Base-by-base conservation (phyloP, 176 grass and related monocot species). In the Ananas comosus region DNA sequence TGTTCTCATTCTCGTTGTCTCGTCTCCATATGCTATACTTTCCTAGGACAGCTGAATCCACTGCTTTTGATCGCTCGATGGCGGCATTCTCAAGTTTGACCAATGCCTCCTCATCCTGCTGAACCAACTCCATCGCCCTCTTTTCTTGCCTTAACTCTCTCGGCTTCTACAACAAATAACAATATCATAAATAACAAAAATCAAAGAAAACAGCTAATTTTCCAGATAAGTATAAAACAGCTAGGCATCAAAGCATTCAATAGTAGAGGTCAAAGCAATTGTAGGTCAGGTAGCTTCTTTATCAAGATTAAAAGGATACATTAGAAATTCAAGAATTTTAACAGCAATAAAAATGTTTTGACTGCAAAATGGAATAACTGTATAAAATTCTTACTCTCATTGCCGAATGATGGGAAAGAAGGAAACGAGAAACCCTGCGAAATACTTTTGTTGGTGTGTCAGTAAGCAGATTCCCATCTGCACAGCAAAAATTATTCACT, bases 21-120 rank as follows among this genome's bases (percentile, higher is more conserved):
- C 89, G 85, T 74, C 89, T 85, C 94, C 94, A 99, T 75, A 99
- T 93, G 75, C 84, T 99, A 75, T 99, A 99, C 67, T 99, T 99
- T 49, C 94, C 94, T 54, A 99, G 87, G 13, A 99, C 82, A 66
- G 94, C 82, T 81, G 89, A 99, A 87, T 99, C 87, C 2, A 93
- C 87, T 75, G 72, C 84, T 72, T 99, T 93, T 68, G 89, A 99
- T 65, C 87, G 94, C 64, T 92, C 89, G 75, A 99, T 99, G 67
- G 87, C 89, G 4, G 72, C 87, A 90, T 90, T 93, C 61, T 99
- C 89, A 66, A 93, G 82, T 78, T 85, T 99, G 50, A 91, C 89
- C 70, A 50, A 74, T 14, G 87, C 94, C 76, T 93, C 89, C 66
- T 90, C 94, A 80, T 99, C 89, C 76, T 82, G 91, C 54, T 29